Base-by-base conservation (phyloP, 2,329 filamentous ascomycete species). In the Colletotrichum cordylinicola region DNA sequence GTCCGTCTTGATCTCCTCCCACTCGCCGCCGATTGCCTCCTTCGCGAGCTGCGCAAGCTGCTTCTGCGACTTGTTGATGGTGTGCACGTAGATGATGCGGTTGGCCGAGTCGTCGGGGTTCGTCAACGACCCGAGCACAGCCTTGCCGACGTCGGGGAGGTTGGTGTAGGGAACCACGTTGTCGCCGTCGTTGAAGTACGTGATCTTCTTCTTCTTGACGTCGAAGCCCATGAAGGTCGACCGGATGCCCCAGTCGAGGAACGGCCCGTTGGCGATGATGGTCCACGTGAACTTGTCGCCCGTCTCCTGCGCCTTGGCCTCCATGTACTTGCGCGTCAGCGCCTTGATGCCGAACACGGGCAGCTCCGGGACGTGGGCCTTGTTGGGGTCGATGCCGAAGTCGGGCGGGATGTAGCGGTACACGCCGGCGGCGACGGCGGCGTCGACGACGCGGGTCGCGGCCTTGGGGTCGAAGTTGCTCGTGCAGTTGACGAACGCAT, bases 381-480 rank as follows among this genome's bases (percentile, higher is more conserved):
- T 79, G 12, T 64, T 55, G 2, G 84, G 79, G 83, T 87, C 81
- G 58, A 80, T 79, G 39, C 86, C 86, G 65, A 88, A 94, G 75
- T 93, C 91, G 3, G 90, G 90, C 3, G 92, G 91, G 37, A 94
- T 82, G 84, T 93, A 92, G 15, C 91, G 88, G 80, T 91, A 87
- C 1, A 94, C 91, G 7, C 91, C 91, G 5, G 91, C 91, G 6
- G 87, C 87, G 33, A 91, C 84, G 37, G 91, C 88, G 1, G 91
- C 92, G 37, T 93, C 88, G 60, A 93, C 86, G 16, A 77, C 33
- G 48, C 74, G 70, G 61, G 93, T 84, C 13, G 87, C 80, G 55
- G 91, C 82, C 1, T 87, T 84, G 2, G 85, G 85, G 65, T 79
- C 78, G 24, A 80, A 79, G 13, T 77, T 79, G 56, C 84, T 33